Percentiles rank a stretch among this genome's conserved stretches.
These are phyloP conservation scores for Penicillium alfredii DNA, from an alignment of 495 filamentous ascomycete species.

Conservation along the genomic window DNA sequence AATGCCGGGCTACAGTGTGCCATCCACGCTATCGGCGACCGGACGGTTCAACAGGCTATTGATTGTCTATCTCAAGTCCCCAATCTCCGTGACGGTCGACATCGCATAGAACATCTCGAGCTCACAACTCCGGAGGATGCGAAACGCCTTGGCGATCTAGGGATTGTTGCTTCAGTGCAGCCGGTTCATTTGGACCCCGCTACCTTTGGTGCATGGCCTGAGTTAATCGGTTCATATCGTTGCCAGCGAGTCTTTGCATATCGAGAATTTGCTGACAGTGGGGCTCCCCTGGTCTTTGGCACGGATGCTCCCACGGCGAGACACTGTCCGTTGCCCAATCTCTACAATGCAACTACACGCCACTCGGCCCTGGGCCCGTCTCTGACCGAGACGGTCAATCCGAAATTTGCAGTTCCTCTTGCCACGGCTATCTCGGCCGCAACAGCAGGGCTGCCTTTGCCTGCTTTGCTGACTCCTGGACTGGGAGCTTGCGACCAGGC, in stretches of 20 bases:
- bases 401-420: slow-evolving; percentile 46
- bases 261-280: slow-evolving; percentile 49
- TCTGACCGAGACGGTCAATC: slow-evolving; percentile 44
- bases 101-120: slow-evolving; percentile 60
- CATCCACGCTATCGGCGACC: slow-evolving; percentile 59
- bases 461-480: slow-evolving; percentile 49
- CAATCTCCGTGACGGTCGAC: slow-evolving; percentile 30
- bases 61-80: slow-evolving; percentile 43
- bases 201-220: slow-evolving; percentile 54
- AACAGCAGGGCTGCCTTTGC: slow-evolving; percentile 54
- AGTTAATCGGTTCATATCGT: slow-evolving; percentile 46
- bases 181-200: slow-evolving; percentile 60
- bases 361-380: slow-evolving; percentile 47
- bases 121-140: slow-evolving; percentile 49
- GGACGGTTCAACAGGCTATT: slow-evolving; percentile 48
- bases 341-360: slow-evolving; percentile 57
- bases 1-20: slow-evolving; percentile 52
- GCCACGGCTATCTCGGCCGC: slow-evolving; percentile 48
- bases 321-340: slow-evolving; percentile 48
- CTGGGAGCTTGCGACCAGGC: slow-evolving; percentile 44
- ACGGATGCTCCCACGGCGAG: slow-evolving; percentile 57
- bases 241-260: slow-evolving; percentile 56
- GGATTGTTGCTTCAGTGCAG: slow-evolving; percentile 60
- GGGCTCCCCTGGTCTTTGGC: slow-evolving; percentile 51
- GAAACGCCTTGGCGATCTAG: slow-evolving; percentile 43